Conservation (phyloP, 148 eudicot genomes). For the Nepenthes mirabilis region DNA sequence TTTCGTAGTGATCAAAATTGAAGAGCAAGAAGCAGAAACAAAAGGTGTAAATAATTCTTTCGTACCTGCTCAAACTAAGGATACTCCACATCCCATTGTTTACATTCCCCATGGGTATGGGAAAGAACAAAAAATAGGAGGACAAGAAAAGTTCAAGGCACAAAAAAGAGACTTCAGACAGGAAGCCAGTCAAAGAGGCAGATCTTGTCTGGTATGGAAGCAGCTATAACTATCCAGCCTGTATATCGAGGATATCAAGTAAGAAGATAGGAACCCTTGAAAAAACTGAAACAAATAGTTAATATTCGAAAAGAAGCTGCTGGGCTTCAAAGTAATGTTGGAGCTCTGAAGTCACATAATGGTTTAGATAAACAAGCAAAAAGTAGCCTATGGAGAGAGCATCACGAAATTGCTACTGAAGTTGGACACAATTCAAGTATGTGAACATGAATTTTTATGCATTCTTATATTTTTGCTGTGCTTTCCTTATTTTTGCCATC, state of each 20-base stretch:
- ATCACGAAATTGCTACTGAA: conserved; percentile 59
- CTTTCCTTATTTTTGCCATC: too few species aligned
- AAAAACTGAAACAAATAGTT: conserved; percentile 57
- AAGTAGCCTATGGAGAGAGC: conserved; percentile 32
- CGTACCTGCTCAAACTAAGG: conserved; percentile 20
- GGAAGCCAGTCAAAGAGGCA: conserved; percentile 9
- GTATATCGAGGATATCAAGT: conserved; percentile 57
- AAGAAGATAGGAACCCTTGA: conserved; percentile 53
- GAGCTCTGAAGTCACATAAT: conserved; percentile 29
- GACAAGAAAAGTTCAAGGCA: conserved; percentile 1
- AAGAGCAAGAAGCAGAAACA: conserved; percentile 32
- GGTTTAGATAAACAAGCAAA: conserved; percentile 25
- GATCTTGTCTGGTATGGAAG: conserved; percentile 43
- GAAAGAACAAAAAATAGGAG: background rate
- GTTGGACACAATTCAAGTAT: conserved; percentile 73
- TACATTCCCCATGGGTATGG: conserved; percentile 40
- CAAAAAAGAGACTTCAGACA: conserved; percentile 2
- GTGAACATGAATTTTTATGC: too few species aligned
- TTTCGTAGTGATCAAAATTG: too few species aligned
- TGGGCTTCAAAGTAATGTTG: conserved; percentile 20
- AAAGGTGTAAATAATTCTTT: conserved; percentile 21
- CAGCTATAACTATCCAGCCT: conserved; percentile 53
- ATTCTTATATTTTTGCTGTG: too few species aligned
- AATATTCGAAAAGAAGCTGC: conserved; percentile 24
- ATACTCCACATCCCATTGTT: conserved; percentile 21